Evolutionary conservation across 116 monocot genomes (phyloP), one percentile per base, ranked within the genome.

Genomic region (Phalaenopsis hybrid): DNA sequence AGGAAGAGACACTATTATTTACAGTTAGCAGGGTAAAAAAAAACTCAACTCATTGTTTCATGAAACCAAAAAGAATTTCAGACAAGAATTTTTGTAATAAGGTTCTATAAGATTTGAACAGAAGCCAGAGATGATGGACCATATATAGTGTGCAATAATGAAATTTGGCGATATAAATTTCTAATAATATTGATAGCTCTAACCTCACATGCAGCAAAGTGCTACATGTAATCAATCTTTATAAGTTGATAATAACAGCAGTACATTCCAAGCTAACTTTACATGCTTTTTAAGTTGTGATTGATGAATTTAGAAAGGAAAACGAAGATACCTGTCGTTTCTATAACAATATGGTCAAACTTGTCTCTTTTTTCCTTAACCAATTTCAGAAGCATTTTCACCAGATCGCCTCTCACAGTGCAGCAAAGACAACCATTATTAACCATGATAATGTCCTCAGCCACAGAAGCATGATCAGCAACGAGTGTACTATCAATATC

Each of bases 361-460:
- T 92, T 96, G 78, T 94, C 94, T 69, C 90, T 74, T 46, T 88
- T 93, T 75, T 90, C 84, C 82, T 89, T 94, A 8, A 87, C 96
- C 87, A 96, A 82, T 85, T 96, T 81, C 77, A 96, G 69, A 80
- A 96, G 92, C 96, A 96, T 96, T 86, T 96, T 92, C 77, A 94
- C 94, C n/a, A 96, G 88, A 58, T 96, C 96, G 0, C 96, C 94
- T 85, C 94, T 90, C 67, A 96, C 96, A 72, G 96, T 96, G 86
- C 94, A 96, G 81, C 96, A 96, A 58, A 96, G 83, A 75, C 96
- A 94, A 34, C 96, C 96, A 88, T 96, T 96, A 79, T 92, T 96
- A 80, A 96, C 96, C 94, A 96, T 94, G 52, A 96, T 85, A 86
- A 96, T 96, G 81, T 96, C 96, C 79, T 94, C 96, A 43, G 96